Evolutionary conservation across 768 basidiomycete genomes (phyloP), one percentile per base, ranked within the genome.

Genomic region (Suillus brevipes): DNA sequence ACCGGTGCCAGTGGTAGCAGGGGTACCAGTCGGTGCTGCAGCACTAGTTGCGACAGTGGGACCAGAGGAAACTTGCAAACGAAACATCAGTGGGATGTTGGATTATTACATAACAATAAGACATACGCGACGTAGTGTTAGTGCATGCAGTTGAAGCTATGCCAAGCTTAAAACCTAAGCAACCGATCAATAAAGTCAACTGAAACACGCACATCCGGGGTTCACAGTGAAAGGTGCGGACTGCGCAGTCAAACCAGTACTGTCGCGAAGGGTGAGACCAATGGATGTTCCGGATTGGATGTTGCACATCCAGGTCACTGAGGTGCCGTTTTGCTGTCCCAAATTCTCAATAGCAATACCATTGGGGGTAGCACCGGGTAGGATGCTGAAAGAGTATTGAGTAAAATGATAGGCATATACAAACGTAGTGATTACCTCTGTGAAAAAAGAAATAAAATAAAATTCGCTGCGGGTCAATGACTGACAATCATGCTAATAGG

Each of bases 251-350:
- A 25, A 0, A 70, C 94, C 93, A 38, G 78, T 84, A 63, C 64
- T 74, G 71, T 95, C 94, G 72, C 83, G 84, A 66, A 95, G 65
- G 14, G 78, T 80, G 36, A 94, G 73, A 60, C 85, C 87, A 63
- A 94, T 73, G 47, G 68, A 73, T 5, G 82, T 83, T n/a, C 80
- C 88, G 86, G 78, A 67, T 2, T 81, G 57, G 42, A 82, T 71
- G 78, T 88, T 87, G 61, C 81, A 83, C 1, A 34, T 62, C 90
- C 90, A 93, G 25, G 83, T 85, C 65, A 82, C 60, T 6, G 79
- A 76, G 28, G 75, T 85, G 18, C 74, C 72, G 8, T 68, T 75
- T 43, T 78, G 75, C 59, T 68, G n/a, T 43, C 80, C 78, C 68
- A 91, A 81, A 70, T 79, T 75, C 59, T 82, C 71, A 61, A 91